Evolutionary conservation across 306 rosid species (phyloP), one percentile per base, ranked within the genome.

Genomic region (Bauhinia variegata): DNA sequence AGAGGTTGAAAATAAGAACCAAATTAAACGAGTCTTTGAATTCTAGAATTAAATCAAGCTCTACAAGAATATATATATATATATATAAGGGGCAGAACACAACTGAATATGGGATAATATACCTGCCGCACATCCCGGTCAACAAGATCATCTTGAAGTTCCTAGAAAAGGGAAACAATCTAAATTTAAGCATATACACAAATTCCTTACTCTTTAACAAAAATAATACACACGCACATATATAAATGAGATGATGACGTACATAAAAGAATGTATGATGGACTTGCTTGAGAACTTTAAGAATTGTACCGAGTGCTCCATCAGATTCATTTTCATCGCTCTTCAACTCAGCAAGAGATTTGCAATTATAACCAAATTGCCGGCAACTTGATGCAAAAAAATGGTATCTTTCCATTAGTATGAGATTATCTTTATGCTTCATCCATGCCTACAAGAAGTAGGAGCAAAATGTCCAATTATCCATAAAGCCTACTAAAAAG

Each of bases 41-140:
- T 19, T 41, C 28, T 38, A 60, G 60, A 28, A 14, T 52, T 43
- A 46, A 46, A 36, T 18, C 28, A 18, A 19, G 8, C 7, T 47
- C 41, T n/a, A n/a, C n/a, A n/a, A n/a, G n/a, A n/a, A n/a, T n/a
- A n/a, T n/a, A n/a, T n/a, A n/a, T n/a, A n/a, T n/a, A n/a, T n/a
- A n/a, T n/a, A n/a, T n/a, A n/a, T n/a, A n/a, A n/a, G n/a, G n/a
- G n/a, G n/a, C n/a, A n/a, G n/a, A n/a, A 39, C 54, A 63, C 36
- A 58, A n/a, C 32, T 1, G 69, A 69, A 63, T 69, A 49, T 58
- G 57, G 54, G 70, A 39, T 37, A 33, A 14, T 31, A 61, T 64
- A 92, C 98, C 97, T 86, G 80, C 71, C 96, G 85, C 77, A 90
- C 99, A 60, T 95, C 99, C 77, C 88, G 78, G 36, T 77, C 83